Evolutionary conservation across 306 rosid genomes (phyloP).

Genomic region (Neltuma alba): DNA sequence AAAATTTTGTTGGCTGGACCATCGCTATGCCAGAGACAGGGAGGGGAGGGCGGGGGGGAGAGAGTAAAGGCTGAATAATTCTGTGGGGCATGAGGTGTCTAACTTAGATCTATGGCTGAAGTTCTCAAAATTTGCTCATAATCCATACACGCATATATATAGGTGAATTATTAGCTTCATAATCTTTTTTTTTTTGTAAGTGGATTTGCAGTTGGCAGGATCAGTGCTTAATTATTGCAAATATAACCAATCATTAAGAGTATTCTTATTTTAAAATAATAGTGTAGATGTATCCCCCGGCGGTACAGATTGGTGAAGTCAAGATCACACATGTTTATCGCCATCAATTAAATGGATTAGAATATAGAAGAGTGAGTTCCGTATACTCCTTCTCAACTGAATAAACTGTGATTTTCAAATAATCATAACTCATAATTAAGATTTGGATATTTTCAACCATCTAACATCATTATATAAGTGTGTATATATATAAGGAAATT

Average conservation of each 20-base stretch:
- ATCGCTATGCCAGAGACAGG: too few species aligned
- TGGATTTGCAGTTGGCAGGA: background rate
- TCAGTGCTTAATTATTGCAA: conserved; percentile 5
- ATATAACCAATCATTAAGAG: background rate
- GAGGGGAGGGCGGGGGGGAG: background rate
- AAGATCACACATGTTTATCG: background rate
- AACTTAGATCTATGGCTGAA: background rate
- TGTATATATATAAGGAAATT: background rate
- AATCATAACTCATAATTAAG: background rate
- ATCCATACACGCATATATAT: background rate
- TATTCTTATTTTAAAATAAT: background rate
- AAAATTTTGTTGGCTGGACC: background rate
- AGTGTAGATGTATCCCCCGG: background rate
- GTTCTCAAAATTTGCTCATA: background rate
- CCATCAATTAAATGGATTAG: background rate
- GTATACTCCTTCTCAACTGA: background rate
- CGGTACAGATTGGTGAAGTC: background rate
- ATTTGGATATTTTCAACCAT: background rate
- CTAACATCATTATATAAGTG: background rate
- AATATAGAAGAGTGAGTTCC: background rate
- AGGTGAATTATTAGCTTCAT: background rate
- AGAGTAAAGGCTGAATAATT: background rate
- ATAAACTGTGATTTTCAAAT: background rate
- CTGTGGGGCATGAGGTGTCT: background rate
- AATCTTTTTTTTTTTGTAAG: background rate